Evolutionary conservation across 495 filamentous ascomycete genomes (phyloP).

Genomic region (Neurospora pannonica): DNA sequence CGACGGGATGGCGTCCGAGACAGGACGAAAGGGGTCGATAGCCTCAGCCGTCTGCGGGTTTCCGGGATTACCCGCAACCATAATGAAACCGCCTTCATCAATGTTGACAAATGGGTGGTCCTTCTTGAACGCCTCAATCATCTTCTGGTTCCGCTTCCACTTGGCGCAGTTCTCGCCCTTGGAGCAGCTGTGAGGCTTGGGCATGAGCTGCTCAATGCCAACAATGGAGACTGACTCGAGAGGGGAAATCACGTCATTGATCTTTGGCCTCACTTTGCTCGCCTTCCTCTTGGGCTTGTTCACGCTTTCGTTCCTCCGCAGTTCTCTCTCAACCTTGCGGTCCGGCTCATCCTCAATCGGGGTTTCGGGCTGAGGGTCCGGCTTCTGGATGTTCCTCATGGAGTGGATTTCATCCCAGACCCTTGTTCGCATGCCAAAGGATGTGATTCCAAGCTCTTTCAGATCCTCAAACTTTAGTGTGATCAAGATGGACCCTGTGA

Average conservation of each 20-base stretch:
- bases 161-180: conserved; percentile 88
- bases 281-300: conserved; percentile 29
- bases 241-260: conserved; percentile 59
- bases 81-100: conserved; percentile 50
- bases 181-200: conserved; percentile 74
- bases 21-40: conserved; percentile 43
- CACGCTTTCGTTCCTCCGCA: conserved; percentile 27
- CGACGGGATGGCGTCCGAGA: conserved; percentile 61
- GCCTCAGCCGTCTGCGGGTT: conserved; percentile 54
- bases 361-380: conserved; percentile 45
- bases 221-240: conserved; percentile 84
- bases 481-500: conserved; percentile 73
- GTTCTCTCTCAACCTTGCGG: conserved; percentile 29
- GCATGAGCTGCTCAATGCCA: conserved; percentile 79
- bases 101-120: conserved; percentile 55
- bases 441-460: conserved; percentile 87
- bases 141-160: conserved; percentile 61
- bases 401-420: conserved; percentile 76
- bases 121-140: conserved; percentile 55
- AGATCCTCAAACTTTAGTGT: conserved; percentile 85
- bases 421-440: conserved; percentile 80
- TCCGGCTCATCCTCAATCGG: conserved; percentile 47
- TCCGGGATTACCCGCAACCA: conserved; percentile 59
- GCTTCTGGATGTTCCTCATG: conserved; percentile 51
- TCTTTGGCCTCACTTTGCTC: conserved; percentile 32